These are phyloP conservation scores for Drechslerella stenobrocha DNA, from an alignment of 2,329 filamentous ascomycete genomes.

Conservation along the genomic window DNA sequence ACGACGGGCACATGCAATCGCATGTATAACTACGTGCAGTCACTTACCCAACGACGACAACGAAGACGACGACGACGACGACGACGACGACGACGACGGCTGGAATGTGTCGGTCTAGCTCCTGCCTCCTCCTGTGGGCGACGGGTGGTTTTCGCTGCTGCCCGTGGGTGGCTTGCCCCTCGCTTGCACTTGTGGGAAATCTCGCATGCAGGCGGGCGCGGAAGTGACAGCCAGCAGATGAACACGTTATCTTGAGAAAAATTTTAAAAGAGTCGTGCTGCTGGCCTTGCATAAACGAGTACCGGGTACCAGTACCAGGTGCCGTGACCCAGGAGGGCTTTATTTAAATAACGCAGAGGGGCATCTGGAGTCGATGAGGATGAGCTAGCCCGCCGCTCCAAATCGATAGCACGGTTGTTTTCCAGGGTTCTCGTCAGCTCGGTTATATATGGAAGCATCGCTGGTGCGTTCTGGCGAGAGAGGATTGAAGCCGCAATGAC, in stretches of 20 bases:
- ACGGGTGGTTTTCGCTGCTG: not conserved
- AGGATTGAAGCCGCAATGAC: not conserved
- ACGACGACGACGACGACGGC: not conserved
- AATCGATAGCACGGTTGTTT: not conserved
- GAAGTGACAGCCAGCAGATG: conserved; percentile 5
- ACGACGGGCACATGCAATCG: no score
- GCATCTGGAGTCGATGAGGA: not conserved
- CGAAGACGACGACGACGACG: no score
- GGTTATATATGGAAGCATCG: no score
- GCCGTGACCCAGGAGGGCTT: no score
- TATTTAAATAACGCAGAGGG: conserved; percentile 22
- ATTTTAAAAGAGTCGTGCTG: conserved; percentile 30
- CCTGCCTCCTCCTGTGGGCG: not conserved
- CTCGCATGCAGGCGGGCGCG: conserved; percentile 8
- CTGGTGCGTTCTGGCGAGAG: no score
- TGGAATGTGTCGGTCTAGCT: not conserved
- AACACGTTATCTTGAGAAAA: conserved; percentile 13
- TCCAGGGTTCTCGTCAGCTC: no score
- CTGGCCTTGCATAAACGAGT: conserved; percentile 47
- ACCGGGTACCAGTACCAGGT: conserved; percentile 38
- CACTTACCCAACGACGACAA: no score
- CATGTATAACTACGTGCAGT: no score
- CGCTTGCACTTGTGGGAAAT: conserved; percentile 1
- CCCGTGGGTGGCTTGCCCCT: no score
- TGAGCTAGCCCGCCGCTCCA: not conserved